Percentiles rank a stretch among this genome's conserved stretches.
Evolutionary conservation across 148 eudicot genomes (phyloP).

Genomic region (Drosera capensis): DNA sequence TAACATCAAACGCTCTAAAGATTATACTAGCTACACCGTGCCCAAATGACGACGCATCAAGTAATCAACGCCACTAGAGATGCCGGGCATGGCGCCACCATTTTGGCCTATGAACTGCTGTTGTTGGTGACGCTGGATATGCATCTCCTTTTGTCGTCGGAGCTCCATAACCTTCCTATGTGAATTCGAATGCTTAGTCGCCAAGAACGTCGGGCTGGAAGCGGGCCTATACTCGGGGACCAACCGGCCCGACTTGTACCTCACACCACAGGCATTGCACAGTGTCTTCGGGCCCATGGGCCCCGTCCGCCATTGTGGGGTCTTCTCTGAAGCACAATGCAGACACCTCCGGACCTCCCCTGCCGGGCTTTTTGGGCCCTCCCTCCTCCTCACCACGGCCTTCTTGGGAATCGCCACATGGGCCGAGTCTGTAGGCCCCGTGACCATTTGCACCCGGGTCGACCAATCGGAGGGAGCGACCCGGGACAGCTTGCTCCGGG

Average conservation of each 20-base stretch:
- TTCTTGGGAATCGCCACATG: too few relatives aligned
- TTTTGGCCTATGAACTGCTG: constrained; percentile 20
- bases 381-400: too few relatives aligned
- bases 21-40: too few relatives aligned
- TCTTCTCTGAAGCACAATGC: constrained; percentile 85
- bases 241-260: constrained; percentile 87
- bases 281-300: constrained; percentile 93
- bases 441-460: constrained; percentile 61
- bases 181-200: constrained; percentile 77
- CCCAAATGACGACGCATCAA: constrained; percentile 53
- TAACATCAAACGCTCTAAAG: too few relatives aligned
- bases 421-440: constrained; percentile 6
- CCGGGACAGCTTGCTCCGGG: constrained; percentile 88
- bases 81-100: constrained; percentile 2
- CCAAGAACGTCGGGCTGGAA: constrained; percentile 77
- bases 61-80: constrained; percentile 30
- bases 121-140: constrained; percentile 22
- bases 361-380: constrained; percentile 1
- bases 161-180: constrained; percentile 93
- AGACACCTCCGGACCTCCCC: constrained; percentile 55
- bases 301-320: constrained; percentile 95
- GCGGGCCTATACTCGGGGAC: constrained; percentile 98
- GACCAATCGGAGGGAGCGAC: constrained; percentile 93
- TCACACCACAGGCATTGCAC: constrained; percentile 93
- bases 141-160: constrained; percentile 55